Evolutionary conservation across 2,329 filamentous ascomycete species (phyloP).

Genomic region (Alternaria gaisen): DNA sequence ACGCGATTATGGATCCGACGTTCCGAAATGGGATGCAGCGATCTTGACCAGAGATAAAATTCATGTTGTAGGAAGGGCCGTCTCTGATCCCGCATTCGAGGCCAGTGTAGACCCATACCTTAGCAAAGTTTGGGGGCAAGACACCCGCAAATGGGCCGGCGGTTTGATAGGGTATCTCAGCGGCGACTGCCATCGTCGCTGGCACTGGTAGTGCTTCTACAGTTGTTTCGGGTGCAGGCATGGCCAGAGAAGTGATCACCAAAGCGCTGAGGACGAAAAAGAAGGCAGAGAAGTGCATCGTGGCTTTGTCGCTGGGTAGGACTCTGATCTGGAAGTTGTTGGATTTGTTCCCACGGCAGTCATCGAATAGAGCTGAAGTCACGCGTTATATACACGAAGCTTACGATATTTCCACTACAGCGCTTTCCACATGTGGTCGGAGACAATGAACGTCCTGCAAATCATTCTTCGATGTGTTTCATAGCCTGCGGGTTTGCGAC

Average conservation of each 20-base stretch:
- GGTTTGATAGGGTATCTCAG: background rate
- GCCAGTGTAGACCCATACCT: constrained; percentile 5
- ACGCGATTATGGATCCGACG: constrained; percentile 1
- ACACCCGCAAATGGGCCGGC: background rate
- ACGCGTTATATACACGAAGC: background rate
- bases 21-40: constrained; percentile 1
- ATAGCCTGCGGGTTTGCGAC: background rate
- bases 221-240: background rate
- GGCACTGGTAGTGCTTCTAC: background rate
- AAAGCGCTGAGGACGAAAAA: background rate
- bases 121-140: constrained; percentile 9
- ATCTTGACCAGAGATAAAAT: constrained; percentile 3
- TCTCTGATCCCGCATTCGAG: background rate
- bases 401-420: background rate
- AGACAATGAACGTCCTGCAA: background rate
- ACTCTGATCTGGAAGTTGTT: background rate
- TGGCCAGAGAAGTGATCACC: background rate
- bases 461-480: constrained; percentile 2
- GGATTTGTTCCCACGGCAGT: too few relatives aligned
- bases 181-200: background rate
- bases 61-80: constrained; percentile 1
- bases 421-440: background rate
- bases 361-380: background rate
- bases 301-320: background rate
- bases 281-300: background rate